Evolutionary conservation across 2,329 filamentous ascomycete genomes (phyloP), one percentile per base, ranked within the genome.

Genomic region (Fusarium heterosporum): DNA sequence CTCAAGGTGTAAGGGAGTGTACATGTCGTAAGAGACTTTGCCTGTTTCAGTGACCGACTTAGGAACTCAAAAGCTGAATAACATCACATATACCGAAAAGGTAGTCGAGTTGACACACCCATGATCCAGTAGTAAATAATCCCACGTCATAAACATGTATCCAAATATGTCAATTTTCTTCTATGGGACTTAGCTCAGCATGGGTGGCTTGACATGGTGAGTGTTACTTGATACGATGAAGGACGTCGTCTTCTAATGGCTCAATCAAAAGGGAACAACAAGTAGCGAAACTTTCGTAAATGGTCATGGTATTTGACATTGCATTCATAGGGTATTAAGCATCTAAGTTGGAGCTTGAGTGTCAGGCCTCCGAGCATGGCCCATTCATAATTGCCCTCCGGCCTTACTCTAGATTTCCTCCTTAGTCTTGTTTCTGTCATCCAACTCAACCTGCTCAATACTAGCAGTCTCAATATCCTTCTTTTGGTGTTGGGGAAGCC

Each of bases 391-490:
- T 42, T 3, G 22, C 13, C 7, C 40, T 1, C n/a, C 4, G 8
- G 6, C 2, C 4, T n/a, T 17, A 11, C 19, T 12, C 28, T 19
- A 68, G 29, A 19, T 22, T n/a, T 68, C 64, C 10, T 64, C 65
- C 28, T 54, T 57, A 1, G 26, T 13, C n/a, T 65, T 68, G 4
- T 62, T 71, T 19, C 41, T 43, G 8, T 72, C 45, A 3, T 71
- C 59, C 16, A 73, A 12, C 53, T 73, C 71, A 14, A 72, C 63
- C 22, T 73, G 61, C 13, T 73, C 66, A 19, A 73, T 19, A 16
- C 71, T 73, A 3, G 66, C 71, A 29, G 71, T 73, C 55, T 75
- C 69, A 4, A 73, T 58, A 5, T 72, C 72, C 72, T 78, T 77
- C 54, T 67, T 61, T 8, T 66, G 58, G 8, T 71, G 30, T 2